These are phyloP conservation scores for Carallia brachiata DNA, from an alignment of 345 rosid genomes.

Conservation along the genomic window DNA sequence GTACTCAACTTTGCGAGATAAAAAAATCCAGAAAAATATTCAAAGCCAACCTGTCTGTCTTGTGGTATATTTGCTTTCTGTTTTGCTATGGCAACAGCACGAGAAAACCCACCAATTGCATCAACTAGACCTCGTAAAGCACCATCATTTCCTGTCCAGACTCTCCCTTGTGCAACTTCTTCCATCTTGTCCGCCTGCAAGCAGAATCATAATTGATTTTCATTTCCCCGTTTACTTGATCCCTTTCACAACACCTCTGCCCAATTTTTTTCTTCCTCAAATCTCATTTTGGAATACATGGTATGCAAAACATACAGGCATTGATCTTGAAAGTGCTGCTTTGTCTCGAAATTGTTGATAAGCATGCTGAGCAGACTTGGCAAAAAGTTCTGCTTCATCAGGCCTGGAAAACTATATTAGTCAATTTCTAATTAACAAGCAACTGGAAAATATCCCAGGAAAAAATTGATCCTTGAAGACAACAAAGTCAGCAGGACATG, in stretches of 20 bases:
- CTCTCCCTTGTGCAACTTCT: conserved; percentile 96
- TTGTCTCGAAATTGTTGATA: conserved; percentile 80
- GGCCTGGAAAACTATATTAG: conserved; percentile 45
- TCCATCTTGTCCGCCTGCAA: conserved; percentile 82
- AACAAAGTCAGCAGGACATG: not conserved
- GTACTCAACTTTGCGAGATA: not conserved
- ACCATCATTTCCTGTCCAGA: conserved; percentile 94
- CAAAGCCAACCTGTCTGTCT: conserved; percentile 44
- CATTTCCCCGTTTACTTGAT: not conserved
- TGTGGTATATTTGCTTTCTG: conserved; percentile 73
- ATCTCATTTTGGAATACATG: not conserved
- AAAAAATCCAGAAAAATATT: not conserved
- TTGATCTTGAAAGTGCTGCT: conserved; percentile 87
- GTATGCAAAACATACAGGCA: conserved; percentile 52
- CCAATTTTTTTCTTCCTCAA: not conserved
- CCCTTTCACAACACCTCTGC: not conserved
- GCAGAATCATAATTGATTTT: conserved; percentile 2
- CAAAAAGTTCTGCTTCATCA: conserved; percentile 91
- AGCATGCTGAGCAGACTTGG: conserved; percentile 72
- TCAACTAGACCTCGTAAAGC: conserved; percentile 77
- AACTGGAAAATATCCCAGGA: not conserved
- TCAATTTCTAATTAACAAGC: not conserved
- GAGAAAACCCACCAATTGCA: conserved; percentile 83
- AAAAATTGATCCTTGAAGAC: not conserved
- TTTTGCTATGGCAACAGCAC: conserved; percentile 88